A percentile compares a stretch with the other conserved stretches of the same genome.
Conservation (phyloP, 2,329 filamentous ascomycete genomes). For the Xylariaceae sp. region DNA sequence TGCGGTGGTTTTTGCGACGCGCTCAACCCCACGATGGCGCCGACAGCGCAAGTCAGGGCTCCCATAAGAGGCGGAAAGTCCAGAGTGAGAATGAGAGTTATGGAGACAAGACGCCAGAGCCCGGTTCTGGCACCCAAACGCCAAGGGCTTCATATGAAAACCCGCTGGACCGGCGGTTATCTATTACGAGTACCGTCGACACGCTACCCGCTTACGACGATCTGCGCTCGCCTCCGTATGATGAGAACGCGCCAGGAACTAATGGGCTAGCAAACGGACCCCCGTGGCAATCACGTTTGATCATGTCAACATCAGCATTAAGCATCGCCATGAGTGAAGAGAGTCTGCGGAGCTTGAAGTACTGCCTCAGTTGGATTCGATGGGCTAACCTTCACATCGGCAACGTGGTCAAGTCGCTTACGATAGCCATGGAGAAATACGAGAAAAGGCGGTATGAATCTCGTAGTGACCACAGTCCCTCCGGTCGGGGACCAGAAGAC, state of each 20-base stretch:
- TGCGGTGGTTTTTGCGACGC: constrained; percentile 74
- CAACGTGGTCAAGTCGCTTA: constrained; percentile 67
- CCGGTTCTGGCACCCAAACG: constrained; percentile 27
- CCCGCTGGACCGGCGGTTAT: constrained; percentile 48
- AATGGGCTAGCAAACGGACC: constrained; percentile 27
- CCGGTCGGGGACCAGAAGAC: constrained; percentile 33
- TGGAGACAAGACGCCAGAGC: constrained; percentile 31
- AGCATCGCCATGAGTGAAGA: constrained; percentile 89
- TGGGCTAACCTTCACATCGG: constrained; percentile 79
- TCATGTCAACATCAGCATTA: constrained; percentile 85
- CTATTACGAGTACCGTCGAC: constrained; percentile 63
- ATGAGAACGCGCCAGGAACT: constrained; percentile 46
- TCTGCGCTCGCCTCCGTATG: constrained; percentile 67
- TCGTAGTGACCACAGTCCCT: constrained; percentile 20
- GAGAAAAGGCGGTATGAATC: constrained; percentile 45
- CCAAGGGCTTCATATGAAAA: constrained; percentile 32
- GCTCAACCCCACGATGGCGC: constrained; percentile 43
- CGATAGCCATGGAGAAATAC: constrained; percentile 72
- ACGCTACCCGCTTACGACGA: constrained; percentile 81
- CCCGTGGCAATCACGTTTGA: constrained; percentile 73
- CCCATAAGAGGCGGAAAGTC: constrained; percentile 55
- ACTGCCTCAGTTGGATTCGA: constrained; percentile 73
- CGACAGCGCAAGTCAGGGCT: constrained; percentile 40
- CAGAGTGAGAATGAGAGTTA: constrained; percentile 29
- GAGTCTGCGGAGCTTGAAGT: constrained; percentile 76